Evolutionary conservation across 345 rosid species (phyloP).

Genomic region (Orychophragmus violaceus): DNA sequence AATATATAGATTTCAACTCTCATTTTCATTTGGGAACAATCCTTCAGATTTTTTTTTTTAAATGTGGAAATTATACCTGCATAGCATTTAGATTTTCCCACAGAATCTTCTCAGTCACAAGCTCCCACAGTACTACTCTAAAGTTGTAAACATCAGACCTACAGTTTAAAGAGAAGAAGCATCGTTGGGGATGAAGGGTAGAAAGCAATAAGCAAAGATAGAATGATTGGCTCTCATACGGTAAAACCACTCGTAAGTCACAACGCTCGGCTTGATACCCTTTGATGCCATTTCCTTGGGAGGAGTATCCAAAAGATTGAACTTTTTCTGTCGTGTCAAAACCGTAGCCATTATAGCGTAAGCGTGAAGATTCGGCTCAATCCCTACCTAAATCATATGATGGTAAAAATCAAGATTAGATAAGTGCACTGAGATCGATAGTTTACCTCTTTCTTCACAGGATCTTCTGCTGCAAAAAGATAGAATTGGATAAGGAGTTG

Average conservation of each 20-base stretch:
- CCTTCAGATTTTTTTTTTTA: background rate
- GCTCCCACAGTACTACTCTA: slow-evolving; percentile 93
- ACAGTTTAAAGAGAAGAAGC: slow-evolving; percentile 1
- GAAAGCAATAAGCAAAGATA: background rate
- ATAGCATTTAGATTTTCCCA: slow-evolving; percentile 92
- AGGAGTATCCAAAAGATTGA: slow-evolving; percentile 54
- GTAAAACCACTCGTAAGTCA: slow-evolving; percentile 93
- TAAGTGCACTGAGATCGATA: too few relatives aligned
- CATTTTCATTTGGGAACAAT: background rate
- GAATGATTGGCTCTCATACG: slow-evolving; percentile 74
- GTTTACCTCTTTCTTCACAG: too few relatives aligned
- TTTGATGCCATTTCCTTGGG: slow-evolving; percentile 60
- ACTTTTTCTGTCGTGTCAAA: slow-evolving; percentile 57
- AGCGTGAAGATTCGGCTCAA: slow-evolving; percentile 60
- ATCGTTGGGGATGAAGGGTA: background rate
- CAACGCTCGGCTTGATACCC: slow-evolving; percentile 65
- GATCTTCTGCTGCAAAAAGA: too few relatives aligned
- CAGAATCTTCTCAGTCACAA: slow-evolving; percentile 88
- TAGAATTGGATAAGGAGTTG: too few relatives aligned
- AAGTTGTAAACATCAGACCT: slow-evolving; percentile 93
- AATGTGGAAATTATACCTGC: slow-evolving; percentile 55
- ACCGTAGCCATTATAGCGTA: slow-evolving; percentile 85
- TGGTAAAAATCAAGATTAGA: too few relatives aligned
- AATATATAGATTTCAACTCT: background rate
- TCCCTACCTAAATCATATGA: slow-evolving; percentile 82